A percentile compares a stretch with the other conserved stretches of the same genome.
These are phyloP conservation scores for Kwoniella pini DNA, from an alignment of 768 basidiomycete genomes.

Conservation along the genomic window DNA sequence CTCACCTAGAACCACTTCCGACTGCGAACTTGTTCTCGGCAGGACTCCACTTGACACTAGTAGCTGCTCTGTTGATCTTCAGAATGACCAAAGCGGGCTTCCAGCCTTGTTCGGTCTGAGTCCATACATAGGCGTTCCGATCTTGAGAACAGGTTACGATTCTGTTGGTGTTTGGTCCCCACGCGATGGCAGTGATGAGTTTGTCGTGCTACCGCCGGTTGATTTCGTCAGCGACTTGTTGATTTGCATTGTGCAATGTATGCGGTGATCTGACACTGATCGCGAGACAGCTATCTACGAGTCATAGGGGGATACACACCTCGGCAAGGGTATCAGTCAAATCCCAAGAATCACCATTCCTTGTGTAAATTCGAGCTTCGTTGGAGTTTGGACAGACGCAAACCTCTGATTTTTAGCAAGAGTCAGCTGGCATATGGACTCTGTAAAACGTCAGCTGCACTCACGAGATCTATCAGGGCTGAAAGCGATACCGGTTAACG, in stretches of 20 bases:
- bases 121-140: constrained; percentile 98
- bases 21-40: constrained; percentile 99
- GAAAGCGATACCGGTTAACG: constrained; percentile 88
- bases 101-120: constrained; percentile 83
- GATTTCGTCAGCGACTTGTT: neutral
- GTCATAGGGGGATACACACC: too few species aligned
- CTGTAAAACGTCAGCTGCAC: constrained; percentile 50
- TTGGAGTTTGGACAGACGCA: constrained; percentile 88
- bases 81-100: constrained; percentile 95
- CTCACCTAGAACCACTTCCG: constrained; percentile 86
- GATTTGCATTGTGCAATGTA: too few species aligned
- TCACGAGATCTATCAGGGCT: constrained; percentile 81
- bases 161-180: constrained; percentile 94
- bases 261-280: too few species aligned
- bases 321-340: constrained; percentile 76
- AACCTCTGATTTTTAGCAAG: constrained; percentile 65
- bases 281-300: too few species aligned
- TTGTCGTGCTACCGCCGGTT: constrained; percentile 79
- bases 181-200: constrained; percentile 94
- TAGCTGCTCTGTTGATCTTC: constrained; percentile 93
- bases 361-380: constrained; percentile 77
- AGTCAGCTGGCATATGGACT: neutral
- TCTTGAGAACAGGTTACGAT: constrained; percentile 99
- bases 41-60: constrained; percentile 93
- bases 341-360: constrained; percentile 51